A percentile compares a stretch with the other conserved stretches of the same genome.
Evolutionary conservation across 1,139 yeast species (phyloP).

Genomic region (Lodderomyces theae): DNA sequence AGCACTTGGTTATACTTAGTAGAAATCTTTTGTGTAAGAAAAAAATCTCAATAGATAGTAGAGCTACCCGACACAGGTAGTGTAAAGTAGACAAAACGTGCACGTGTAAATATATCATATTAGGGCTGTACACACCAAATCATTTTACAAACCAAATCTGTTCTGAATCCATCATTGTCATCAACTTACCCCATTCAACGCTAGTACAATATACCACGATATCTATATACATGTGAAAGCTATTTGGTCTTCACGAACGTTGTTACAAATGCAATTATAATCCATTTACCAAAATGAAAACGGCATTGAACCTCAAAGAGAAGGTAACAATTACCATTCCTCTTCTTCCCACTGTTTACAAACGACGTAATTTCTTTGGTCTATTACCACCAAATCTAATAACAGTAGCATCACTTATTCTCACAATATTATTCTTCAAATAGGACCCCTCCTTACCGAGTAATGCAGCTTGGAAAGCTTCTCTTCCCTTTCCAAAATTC

Average conservation of each 20-base stretch:
- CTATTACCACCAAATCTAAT: constrained; percentile 92
- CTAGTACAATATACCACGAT: too few relatives aligned
- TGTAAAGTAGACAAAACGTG: not conserved
- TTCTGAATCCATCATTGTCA: too few relatives aligned
- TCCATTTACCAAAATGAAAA: too few relatives aligned
- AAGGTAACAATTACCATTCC: too few relatives aligned
- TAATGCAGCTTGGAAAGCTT: constrained; percentile 80
- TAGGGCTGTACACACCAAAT: constrained; percentile 2
- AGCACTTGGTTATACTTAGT: too few relatives aligned
- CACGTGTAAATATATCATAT: not conserved
- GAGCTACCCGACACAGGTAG: too few relatives aligned
- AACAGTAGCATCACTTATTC: constrained; percentile 74
- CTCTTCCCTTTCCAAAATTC: constrained; percentile 87
- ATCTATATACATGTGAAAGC: not conserved
- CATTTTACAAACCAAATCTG: not conserved
- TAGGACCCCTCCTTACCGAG: constrained; percentile 84
- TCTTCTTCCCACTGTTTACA: constrained; percentile 8
- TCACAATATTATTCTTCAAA: constrained; percentile 60
- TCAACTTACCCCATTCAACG: too few relatives aligned
- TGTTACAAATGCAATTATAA: too few relatives aligned
- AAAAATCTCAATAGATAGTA: too few relatives aligned
- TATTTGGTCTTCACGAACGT: too few relatives aligned
- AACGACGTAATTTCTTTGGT: constrained; percentile 78
- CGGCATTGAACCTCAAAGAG: too few relatives aligned
- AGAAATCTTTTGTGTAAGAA: too few relatives aligned